Percentiles rank a stretch among this genome's conserved stretches.
Conservation (phyloP, 331 rosid species). For the Spiraea crenata region DNA sequence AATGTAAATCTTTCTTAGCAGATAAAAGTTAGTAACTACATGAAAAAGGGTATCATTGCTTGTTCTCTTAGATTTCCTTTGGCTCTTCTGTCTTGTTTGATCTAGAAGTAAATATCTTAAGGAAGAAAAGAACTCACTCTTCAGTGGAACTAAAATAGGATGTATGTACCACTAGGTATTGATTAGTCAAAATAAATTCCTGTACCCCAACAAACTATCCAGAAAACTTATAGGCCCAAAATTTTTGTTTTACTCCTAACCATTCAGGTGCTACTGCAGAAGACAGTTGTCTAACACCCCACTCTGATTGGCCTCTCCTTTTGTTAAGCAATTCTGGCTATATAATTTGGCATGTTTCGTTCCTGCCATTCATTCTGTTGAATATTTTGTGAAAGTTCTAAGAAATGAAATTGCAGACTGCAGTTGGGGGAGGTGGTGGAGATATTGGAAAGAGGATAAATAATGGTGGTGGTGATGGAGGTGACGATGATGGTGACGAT, state of each 20-base stretch:
- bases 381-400: constrained; percentile 1
- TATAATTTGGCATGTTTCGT: neutral
- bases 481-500: constrained; percentile 87
- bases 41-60: too few relatives aligned
- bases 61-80: too few relatives aligned
- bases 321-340: neutral
- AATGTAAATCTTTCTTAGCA: too few relatives aligned
- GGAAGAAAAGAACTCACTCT: too few relatives aligned
- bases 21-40: too few relatives aligned
- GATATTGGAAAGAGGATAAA: constrained; percentile 80
- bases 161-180: neutral
- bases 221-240: neutral
- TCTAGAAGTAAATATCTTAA: too few relatives aligned
- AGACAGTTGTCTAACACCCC: neutral
- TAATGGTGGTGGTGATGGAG: constrained; percentile 97
- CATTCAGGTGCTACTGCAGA: constrained; percentile 1
- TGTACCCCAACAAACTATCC: neutral
- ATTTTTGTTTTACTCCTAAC: neutral
- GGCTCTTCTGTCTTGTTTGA: too few relatives aligned
- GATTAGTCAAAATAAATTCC: neutral
- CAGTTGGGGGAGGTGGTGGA: constrained; percentile 94
- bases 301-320: neutral
- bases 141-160: too few relatives aligned
- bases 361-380: neutral
- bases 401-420: constrained; percentile 53